Percentiles rank a stretch among this genome's conserved stretches.
Evolutionary conservation across 2,329 filamentous ascomycete genomes (phyloP).

Genomic region (Aureobasidium sp.): DNA sequence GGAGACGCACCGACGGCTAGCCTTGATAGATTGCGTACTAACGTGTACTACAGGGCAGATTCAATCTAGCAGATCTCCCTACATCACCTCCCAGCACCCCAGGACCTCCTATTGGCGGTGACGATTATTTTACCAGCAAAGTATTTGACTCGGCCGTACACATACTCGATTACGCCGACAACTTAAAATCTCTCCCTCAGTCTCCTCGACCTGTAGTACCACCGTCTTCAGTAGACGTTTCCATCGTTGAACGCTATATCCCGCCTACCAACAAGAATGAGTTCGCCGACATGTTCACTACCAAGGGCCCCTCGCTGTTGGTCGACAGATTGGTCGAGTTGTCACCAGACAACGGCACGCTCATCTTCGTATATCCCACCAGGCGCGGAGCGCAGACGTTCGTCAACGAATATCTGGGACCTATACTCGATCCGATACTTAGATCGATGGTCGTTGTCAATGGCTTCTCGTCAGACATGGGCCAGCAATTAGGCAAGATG

Average conservation of each 20-base stretch:
- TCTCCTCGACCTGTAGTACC: slow-evolving; percentile 53
- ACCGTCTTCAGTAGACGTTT: slow-evolving; percentile 53
- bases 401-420: slow-evolving; percentile 52
- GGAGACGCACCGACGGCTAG: background rate
- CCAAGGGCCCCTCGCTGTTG: slow-evolving; percentile 49
- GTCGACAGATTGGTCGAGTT: slow-evolving; percentile 56
- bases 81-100: slow-evolving; percentile 58
- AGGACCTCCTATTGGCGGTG: slow-evolving; percentile 41
- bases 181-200: slow-evolving; percentile 43
- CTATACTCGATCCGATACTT: slow-evolving; percentile 54
- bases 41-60: slow-evolving; percentile 37
- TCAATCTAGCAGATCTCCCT: slow-evolving; percentile 55
- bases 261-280: slow-evolving; percentile 54
- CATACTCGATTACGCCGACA: slow-evolving; percentile 52
- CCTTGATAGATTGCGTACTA: background rate
- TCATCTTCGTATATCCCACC: slow-evolving; percentile 59
- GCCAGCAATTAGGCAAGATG: slow-evolving; percentile 48
- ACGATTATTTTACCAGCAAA: slow-evolving; percentile 56
- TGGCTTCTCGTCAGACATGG: slow-evolving; percentile 51
- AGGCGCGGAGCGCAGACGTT: slow-evolving; percentile 51
- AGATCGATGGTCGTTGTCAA: slow-evolving; percentile 54
- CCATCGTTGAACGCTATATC: slow-evolving; percentile 59
- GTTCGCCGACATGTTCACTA: slow-evolving; percentile 52
- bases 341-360: slow-evolving; percentile 48
- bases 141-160: slow-evolving; percentile 57